Evolutionary conservation across 164 flowering plant species (phyloP).

Genomic region (Magnolia sinica): DNA sequence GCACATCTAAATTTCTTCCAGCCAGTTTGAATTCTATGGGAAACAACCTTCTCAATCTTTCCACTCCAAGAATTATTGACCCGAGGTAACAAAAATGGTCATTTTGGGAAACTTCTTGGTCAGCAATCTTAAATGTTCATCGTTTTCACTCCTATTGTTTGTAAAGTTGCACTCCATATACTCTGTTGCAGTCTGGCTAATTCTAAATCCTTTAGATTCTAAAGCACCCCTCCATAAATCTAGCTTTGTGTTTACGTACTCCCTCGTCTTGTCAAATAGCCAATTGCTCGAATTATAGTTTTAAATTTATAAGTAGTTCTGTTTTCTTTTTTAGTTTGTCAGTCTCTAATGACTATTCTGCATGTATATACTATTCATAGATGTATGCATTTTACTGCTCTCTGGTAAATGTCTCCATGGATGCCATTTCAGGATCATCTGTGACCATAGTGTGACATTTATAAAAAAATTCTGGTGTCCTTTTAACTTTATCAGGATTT

Average conservation of each 20-base stretch:
- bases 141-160: neutral
- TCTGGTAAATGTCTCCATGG: neutral
- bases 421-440: neutral
- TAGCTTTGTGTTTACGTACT: no score
- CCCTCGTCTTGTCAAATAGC: no score
- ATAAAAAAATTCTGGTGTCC: neutral
- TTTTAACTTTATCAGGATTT: neutral
- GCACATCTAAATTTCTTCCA: no score
- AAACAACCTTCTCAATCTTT: no score
- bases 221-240: neutral
- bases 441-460: neutral
- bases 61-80: no score
- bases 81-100: no score
- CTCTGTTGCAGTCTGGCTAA: neutral
- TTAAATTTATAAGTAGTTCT: neutral
- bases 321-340: neutral
- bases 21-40: no score
- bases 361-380: neutral
- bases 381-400: neutral
- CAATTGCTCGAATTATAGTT: neutral
- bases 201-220: neutral
- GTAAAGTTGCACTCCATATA: neutral
- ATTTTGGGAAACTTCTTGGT: no score
- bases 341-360: neutral
- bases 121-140: neutral